Conservation (phyloP, 148 eudicot species). For the Rhododendron simsii region DNA sequence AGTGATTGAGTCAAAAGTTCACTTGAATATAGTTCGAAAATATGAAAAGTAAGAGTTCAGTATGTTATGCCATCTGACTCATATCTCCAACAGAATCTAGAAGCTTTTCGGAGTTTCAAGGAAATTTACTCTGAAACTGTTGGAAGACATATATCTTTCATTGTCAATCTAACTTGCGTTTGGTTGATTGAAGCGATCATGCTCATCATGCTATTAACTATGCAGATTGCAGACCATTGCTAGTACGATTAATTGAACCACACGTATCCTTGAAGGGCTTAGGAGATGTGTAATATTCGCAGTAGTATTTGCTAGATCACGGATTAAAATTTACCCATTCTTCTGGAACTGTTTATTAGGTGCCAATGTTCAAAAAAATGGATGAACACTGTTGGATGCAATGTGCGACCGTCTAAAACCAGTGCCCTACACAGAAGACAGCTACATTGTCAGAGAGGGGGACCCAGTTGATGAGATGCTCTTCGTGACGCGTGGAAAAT, state of each 20-base stretch:
- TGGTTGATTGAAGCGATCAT: background rate
- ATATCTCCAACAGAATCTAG: background rate
- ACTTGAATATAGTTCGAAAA: background rate
- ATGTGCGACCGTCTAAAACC: conserved; percentile 88
- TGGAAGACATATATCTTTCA: background rate
- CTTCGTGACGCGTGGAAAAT: conserved; percentile 74
- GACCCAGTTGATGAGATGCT: conserved; percentile 94
- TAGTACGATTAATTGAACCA: background rate
- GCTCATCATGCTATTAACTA: background rate
- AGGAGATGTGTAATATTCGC: too few relatives aligned
- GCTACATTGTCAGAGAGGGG: conserved; percentile 73
- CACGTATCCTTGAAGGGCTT: background rate
- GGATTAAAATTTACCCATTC: too few relatives aligned
- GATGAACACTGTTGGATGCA: conserved; percentile 84
- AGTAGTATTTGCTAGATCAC: too few relatives aligned
- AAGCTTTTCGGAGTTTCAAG: background rate
- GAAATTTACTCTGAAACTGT: background rate
- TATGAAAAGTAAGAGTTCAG: background rate
- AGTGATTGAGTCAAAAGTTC: background rate
- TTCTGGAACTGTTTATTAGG: conserved; percentile 31
- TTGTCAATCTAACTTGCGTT: background rate
- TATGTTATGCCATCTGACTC: background rate
- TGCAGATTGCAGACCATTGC: background rate
- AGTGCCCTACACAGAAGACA: conserved; percentile 67
- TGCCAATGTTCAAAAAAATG: conserved; percentile 89